Percentiles rank a stretch among this genome's conserved stretches.
phyloP scores from a whole-genome alignment of 306 rosid species.

The Castanospermum australe region DNA sequence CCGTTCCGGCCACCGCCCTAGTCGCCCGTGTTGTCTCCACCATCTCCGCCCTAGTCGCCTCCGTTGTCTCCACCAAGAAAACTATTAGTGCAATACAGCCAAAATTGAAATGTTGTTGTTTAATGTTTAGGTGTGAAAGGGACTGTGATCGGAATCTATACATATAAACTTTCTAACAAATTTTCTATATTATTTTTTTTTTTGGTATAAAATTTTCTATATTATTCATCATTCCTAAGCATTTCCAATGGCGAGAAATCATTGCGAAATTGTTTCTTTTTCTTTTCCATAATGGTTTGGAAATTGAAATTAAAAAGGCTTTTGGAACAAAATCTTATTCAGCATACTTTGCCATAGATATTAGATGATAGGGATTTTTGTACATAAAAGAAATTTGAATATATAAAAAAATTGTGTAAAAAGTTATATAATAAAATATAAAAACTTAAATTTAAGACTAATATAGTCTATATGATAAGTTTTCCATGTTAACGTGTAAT shows the following conservation, averaged over 20 bases:
- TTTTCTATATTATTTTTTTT: background rate
- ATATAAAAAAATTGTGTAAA: too few species aligned
- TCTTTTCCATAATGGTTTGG: background rate
- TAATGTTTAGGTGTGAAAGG: slow-evolving; percentile 9
- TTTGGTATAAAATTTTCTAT: background rate
- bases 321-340: too few species aligned
- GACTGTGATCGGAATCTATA: background rate
- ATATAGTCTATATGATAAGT: too few species aligned
- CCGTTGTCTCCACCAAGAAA: background rate
- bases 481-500: too few species aligned
- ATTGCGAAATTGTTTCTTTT: too few species aligned
- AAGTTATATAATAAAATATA: too few species aligned
- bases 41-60: too few species aligned
- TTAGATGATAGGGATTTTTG: background rate
- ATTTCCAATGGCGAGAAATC: background rate
- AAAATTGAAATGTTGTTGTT: background rate
- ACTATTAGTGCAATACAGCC: background rate
- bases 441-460: too few species aligned
- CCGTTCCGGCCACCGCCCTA: too few species aligned
- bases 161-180: background rate
- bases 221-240: background rate
- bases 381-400: background rate
- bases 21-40: too few species aligned
- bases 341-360: background rate
- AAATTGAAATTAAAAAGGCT: background rate